These are phyloP conservation scores for Skeletonema marinoi DNA, from an alignment of 108 stramenopile genomes.

Conservation along the genomic window DNA sequence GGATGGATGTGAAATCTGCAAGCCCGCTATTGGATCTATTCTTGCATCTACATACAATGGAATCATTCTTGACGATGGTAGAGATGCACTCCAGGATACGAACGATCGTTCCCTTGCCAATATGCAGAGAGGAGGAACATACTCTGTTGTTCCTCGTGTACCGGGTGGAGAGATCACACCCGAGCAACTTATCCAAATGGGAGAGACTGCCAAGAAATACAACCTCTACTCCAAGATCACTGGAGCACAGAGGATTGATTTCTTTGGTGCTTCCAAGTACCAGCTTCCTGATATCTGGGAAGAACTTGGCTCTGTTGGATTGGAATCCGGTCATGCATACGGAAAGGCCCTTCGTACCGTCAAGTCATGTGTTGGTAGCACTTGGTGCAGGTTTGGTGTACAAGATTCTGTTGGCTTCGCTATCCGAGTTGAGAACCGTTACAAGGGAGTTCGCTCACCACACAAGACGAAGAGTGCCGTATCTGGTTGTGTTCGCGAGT, in stretches of 20 bases:
- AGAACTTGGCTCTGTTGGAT: conserved; percentile 85
- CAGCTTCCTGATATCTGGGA: conserved; percentile 95
- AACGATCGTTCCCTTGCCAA: conserved; percentile 93
- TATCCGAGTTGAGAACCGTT: conserved; percentile 88
- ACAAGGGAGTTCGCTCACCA: conserved; percentile 94
- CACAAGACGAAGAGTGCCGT: conserved; percentile 94
- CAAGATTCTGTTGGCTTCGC: conserved; percentile 92
- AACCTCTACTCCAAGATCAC: conserved; percentile 92
- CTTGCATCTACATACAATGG: conserved; percentile 88
- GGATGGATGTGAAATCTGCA: conserved; percentile 93
- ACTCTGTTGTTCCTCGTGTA: conserved; percentile 93
- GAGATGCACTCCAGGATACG: conserved; percentile 88
- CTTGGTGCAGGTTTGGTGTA: conserved; percentile 95
- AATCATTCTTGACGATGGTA: conserved; percentile 73
- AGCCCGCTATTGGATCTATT: conserved; percentile 86
- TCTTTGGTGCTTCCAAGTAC: conserved; percentile 93
- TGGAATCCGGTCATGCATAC: conserved; percentile 94
- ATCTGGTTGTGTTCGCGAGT: conserved; percentile 90
- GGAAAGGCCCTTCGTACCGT: conserved; percentile 93
- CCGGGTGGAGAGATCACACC: conserved; percentile 91
- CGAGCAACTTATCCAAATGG: conserved; percentile 87
- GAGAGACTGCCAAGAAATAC: conserved; percentile 85
- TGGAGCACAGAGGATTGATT: conserved; percentile 90
- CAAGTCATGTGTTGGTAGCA: conserved; percentile 94
- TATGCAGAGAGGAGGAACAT: conserved; percentile 95